phyloP scores from a whole-genome alignment of 1,139 yeast species.

The Scheffersomyces titani region DNA sequence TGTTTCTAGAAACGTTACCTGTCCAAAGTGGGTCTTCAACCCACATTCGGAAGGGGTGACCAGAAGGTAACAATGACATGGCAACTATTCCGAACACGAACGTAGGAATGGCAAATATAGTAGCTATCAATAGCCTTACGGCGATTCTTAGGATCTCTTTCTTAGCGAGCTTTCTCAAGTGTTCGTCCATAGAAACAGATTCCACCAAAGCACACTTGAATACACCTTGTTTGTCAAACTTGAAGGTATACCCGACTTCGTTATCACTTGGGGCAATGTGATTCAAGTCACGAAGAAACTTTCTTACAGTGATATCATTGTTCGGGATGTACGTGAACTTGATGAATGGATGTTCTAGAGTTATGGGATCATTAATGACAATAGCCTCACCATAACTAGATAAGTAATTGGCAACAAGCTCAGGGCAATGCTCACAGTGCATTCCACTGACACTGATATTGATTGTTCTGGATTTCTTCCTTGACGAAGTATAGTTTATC shows the following conservation, averaged over 20 bases:
- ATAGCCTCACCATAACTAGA: slow-evolving; percentile 56
- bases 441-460: slow-evolving; percentile 64
- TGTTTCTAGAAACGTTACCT: slow-evolving; percentile 61
- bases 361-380: slow-evolving; percentile 56
- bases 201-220: slow-evolving; percentile 59
- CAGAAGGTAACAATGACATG: slow-evolving; percentile 58
- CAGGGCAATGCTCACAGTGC: slow-evolving; percentile 74
- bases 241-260: slow-evolving; percentile 22
- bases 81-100: slow-evolving; percentile 68
- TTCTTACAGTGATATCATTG: slow-evolving; percentile 54
- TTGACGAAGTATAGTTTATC: slow-evolving; percentile 47
- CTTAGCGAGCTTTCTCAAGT: slow-evolving; percentile 51
- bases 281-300: slow-evolving; percentile 51
- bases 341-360: slow-evolving; percentile 56
- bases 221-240: slow-evolving; percentile 24
- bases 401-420: slow-evolving; percentile 50
- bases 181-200: slow-evolving; percentile 63
- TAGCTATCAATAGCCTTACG: slow-evolving; percentile 49
- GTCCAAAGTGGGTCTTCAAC: slow-evolving; percentile 63
- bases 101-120: slow-evolving; percentile 64
- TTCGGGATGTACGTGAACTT: slow-evolving; percentile 66
- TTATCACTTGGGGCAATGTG: slow-evolving; percentile 34
- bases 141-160: slow-evolving; percentile 51
- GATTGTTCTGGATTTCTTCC: slow-evolving; percentile 53
- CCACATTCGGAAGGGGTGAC: slow-evolving; percentile 50